Evolutionary conservation across 2,329 filamentous ascomycete species (phyloP), one percentile per base, ranked within the genome.

Genomic region (Mollisia scopiformis): DNA sequence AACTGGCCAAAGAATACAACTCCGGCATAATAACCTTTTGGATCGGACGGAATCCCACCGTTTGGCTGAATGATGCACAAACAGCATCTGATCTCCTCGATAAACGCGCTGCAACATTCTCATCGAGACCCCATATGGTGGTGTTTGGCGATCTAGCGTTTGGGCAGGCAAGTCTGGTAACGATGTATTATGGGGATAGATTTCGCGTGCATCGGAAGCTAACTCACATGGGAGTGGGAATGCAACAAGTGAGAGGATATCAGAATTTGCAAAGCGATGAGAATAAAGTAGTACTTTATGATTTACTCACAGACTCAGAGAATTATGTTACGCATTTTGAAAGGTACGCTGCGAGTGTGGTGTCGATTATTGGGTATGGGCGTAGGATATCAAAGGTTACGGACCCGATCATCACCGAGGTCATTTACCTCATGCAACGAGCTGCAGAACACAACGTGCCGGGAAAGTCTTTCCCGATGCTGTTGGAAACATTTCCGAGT

Each of bases 401-500:
- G 16, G 57, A 63, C 41, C 57, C 61, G 19, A 60, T 63, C 14
- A 60, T 60, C 25, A 55, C 47, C 2, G 61, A 59, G 25, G 61
- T 60, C 14, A 51, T 63, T 27, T 55, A 21, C 13, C 39, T 61
- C 2, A 64, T 64, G 62, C 58, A 64, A 35, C 27, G 53, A 3
- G 58, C 62, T 16, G 62, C 56, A 25, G 59, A 62, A 33, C 49
- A 57, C 31, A 62, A 62, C 35, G 59, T 64, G 8, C 62, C 62
- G 2, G 59, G 62, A 10, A 62, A 64, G 39, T 57, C 25, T 19
- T 60, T 62, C 37, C 62, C 62, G 2, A 64, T 64, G 62, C 43
- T 61, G 14, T 54, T 64, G 55, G 62, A 64, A 51, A 61, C 55
- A 1, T 64, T 64, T 49, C 62, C 55, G 11, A 49, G 58, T 63